phyloP scores from a whole-genome alignment of 179 eudicot genomes.

The Vitellaria paradoxa region DNA sequence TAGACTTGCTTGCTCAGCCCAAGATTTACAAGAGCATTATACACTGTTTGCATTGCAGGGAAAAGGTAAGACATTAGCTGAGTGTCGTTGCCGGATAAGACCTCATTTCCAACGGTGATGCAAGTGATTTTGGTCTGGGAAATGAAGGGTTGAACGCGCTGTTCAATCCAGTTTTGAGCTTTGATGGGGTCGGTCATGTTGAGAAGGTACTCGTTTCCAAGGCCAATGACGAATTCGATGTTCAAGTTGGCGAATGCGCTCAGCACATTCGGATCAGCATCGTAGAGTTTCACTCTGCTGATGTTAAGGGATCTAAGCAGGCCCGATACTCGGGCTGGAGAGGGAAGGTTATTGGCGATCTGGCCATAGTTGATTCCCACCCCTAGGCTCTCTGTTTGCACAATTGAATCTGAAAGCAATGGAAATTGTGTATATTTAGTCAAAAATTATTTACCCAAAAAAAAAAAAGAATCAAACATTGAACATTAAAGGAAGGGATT shows the following conservation, averaged over 20 bases:
- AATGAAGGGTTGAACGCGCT: slow-evolving; percentile 57
- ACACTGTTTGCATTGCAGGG: slow-evolving; percentile 71
- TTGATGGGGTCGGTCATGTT: slow-evolving; percentile 43
- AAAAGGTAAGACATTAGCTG: slow-evolving; percentile 38
- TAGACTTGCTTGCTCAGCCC: slow-evolving; percentile 50
- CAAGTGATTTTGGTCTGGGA: slow-evolving; percentile 58
- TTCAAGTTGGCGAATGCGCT: slow-evolving; percentile 56
- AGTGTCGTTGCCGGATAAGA: slow-evolving; percentile 42
- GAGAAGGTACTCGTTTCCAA: slow-evolving; percentile 55
- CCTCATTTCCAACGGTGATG: slow-evolving; percentile 72
- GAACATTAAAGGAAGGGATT: neutral
- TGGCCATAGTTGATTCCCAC: slow-evolving; percentile 85
- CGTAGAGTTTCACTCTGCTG: slow-evolving; percentile 66
- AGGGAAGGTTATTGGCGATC: slow-evolving; percentile 73
- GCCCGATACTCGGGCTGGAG: slow-evolving; percentile 49
- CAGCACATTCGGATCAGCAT: slow-evolving; percentile 73
- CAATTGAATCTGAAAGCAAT: slow-evolving; percentile 31
- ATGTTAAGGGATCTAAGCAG: slow-evolving; percentile 59
- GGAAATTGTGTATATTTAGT: neutral
- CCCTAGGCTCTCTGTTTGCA: slow-evolving; percentile 32
- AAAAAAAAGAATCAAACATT: neutral
- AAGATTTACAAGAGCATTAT: slow-evolving; percentile 49
- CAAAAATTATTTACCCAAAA: neutral
- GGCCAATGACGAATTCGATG: slow-evolving; percentile 58
- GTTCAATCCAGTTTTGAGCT: slow-evolving; percentile 64